Base-by-base conservation (phyloP, 2,329 filamentous ascomycete species). In the Cladophialophora exuberans region DNA sequence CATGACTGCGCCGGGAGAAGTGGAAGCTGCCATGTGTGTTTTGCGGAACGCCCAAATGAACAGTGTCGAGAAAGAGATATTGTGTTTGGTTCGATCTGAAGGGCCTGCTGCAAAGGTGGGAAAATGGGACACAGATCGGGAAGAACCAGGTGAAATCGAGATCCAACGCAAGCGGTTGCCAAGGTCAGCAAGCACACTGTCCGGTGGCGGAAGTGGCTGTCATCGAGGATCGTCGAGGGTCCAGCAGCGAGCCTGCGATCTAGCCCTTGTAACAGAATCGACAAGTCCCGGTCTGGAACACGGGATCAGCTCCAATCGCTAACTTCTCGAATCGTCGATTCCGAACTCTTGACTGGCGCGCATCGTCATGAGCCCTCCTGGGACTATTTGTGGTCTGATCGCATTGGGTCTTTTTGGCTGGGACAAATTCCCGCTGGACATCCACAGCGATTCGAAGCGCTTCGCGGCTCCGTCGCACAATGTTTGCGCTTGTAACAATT, bases 41-140 rank as follows among this genome's bases (percentile, higher is more conserved):
- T 33, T 20, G 22, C 15, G 35, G 33, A 49, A 23, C 35, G 23
- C 17, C n/a, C 46, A 28, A 35, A 35, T 39, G 35, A 25, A 35
- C 30, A 35, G 35, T 49, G 46, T 11, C 13, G 28, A 17, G 23
- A 35, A 11, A 41, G 31, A 28, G 42, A 46, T 45, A 31, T n/a
- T 54, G 38, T 58, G 55, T 61, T 55, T 61, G 58, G 55, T 38
- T 42, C 58, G 58, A 61, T 61, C 55, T 44, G 23, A n/a, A 52
- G 42, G 53, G 48, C 58, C 51, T 56, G 52, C 36, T 31, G 50
- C 13, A 22, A n/a, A 41, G 7, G 43, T 18, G 22, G n/a, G 46
- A 49, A 56, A 46, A 45, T 39, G 42, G 50, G 30, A 39, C 47
- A 22, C 26, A 54, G 58, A 61, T 61, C 58, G 58, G 52, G 17